phyloP scores from a whole-genome alignment of 352 stramenopile genomes.

The Peronospora belbahrii region DNA sequence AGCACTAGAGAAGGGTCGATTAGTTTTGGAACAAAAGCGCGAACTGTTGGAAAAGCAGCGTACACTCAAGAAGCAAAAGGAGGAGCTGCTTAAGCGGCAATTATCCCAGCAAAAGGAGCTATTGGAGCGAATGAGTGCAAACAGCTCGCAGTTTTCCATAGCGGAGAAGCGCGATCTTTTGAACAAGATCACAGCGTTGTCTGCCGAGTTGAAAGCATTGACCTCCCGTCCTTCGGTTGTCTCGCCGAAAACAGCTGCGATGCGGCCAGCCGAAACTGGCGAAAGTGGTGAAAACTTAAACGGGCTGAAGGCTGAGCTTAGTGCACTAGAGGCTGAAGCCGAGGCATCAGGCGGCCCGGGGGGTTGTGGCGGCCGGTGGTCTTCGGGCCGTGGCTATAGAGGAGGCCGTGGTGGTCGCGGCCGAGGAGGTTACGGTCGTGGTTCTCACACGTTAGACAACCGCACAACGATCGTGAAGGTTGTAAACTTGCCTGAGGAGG shows the following conservation, averaged over 20 bases:
- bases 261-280: conserved; percentile 3
- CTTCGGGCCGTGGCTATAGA: conserved; percentile 37
- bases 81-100: conserved; percentile 74
- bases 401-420: conserved; percentile 46
- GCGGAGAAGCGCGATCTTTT: conserved; percentile 70
- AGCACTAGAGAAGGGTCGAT: conserved; percentile 69
- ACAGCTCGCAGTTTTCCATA: conserved; percentile 56
- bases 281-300: conserved; percentile 30
- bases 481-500: conserved; percentile 62
- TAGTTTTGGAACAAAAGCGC: conserved; percentile 82
- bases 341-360: conserved; percentile 33
- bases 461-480: conserved; percentile 81
- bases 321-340: conserved; percentile 50
- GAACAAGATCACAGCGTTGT: conserved; percentile 79
- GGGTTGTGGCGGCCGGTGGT: conserved; percentile 34
- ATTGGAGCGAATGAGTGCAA: conserved; percentile 74
- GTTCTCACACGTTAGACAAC: conserved; percentile 74
- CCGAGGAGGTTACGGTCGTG: conserved; percentile 30
- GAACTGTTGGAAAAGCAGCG: conserved; percentile 81
- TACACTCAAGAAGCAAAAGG: conserved; percentile 76
- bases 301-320: conserved; percentile 60
- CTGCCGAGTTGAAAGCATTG: conserved; percentile 56
- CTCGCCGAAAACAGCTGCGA: conserved; percentile 12
- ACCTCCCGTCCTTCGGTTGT: conserved; percentile 27
- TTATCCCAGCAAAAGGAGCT: conserved; percentile 76